phyloP scores from a whole-genome alignment of 257 asterid genomes.

The Haberlea rhodopensis region DNA sequence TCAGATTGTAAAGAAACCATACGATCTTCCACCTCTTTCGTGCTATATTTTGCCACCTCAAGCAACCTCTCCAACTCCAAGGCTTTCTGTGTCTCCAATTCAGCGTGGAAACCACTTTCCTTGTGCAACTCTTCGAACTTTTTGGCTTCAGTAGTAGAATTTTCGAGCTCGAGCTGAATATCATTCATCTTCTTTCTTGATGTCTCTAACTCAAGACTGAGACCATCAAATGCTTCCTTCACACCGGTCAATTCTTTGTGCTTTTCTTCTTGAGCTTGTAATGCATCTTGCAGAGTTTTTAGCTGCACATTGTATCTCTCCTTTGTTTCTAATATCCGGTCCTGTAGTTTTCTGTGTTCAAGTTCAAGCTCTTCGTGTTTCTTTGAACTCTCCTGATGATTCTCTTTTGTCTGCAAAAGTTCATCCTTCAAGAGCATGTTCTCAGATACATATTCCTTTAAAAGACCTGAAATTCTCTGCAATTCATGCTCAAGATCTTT shows the following conservation, averaged over 20 bases:
- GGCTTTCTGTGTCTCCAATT: slow-evolving; percentile 62
- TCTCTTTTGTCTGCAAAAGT: slow-evolving; percentile 51
- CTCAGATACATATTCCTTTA: slow-evolving; percentile 63
- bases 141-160: slow-evolving; percentile 49
- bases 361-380: slow-evolving; percentile 55
- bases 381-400: slow-evolving; percentile 38
- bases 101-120: slow-evolving; percentile 66
- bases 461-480: slow-evolving; percentile 43
- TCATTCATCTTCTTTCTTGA: slow-evolving; percentile 65
- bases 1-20: slow-evolving; percentile 55
- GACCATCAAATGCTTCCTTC: slow-evolving; percentile 58
- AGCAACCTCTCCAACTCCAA: slow-evolving; percentile 67
- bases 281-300: slow-evolving; percentile 58
- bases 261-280: slow-evolving; percentile 53
- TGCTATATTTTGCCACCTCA: slow-evolving; percentile 54
- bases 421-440: slow-evolving; percentile 54
- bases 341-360: slow-evolving; percentile 50
- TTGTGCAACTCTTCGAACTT: slow-evolving; percentile 77
- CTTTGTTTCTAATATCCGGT: slow-evolving; percentile 56
- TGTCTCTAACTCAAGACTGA: slow-evolving; percentile 59
- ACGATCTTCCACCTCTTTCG: slow-evolving; percentile 62
- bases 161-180: slow-evolving; percentile 52
- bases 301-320: slow-evolving; percentile 50
- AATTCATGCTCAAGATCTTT: slow-evolving; percentile 69
- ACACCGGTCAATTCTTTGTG: slow-evolving; percentile 49